Base-by-base conservation (phyloP, 106 monocot genomes). In the Phalaenopsis equestris region DNA sequence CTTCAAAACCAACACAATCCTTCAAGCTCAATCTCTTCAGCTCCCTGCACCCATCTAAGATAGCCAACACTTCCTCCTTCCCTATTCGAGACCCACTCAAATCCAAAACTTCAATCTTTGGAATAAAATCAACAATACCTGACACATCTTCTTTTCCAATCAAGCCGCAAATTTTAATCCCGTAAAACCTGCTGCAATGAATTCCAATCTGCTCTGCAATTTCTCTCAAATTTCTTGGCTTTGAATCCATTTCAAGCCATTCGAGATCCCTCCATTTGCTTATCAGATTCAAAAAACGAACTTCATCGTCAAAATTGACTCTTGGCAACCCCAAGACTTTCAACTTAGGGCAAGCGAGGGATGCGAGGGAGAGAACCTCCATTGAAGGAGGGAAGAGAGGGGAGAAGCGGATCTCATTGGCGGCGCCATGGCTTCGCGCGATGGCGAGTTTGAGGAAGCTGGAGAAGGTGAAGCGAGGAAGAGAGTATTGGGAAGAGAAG, bases 1-100 rank as follows among this genome's bases (percentile, higher is more conserved):
- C 76, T 55, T 91, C 78, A 61, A 91, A 84, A 0, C 88, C 91
- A 45, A 86, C 45, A 57, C 88, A 91, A 18, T 80, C 78, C 7
- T 47, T 86, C 37, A 83, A 84, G 38, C 67, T 84, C 30, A 91
- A 55, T 18, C 75, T 81, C 75, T 84, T 80, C 76, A 91, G 76
- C 55, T 78, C 77, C 56, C n/a, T 67, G 52, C 84, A 88, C 2
- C 91, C 91, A 15, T 80, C 77, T n/a, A 84, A 6, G 18, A 91
- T 79, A 12, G 24, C 58, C 42, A 84, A 17, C 56, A 88, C n/a
- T 70, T 84, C 75, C 11, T 82, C 82, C 75, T 77, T 86, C 16
- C 48, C 52, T 72, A 91, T 14, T 56, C 78, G 84, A 1, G 84
- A 91, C 30, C 55, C 78, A 84, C 72, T 78, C 10, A 91, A 75